Evolutionary conservation across 2,329 filamentous ascomycete species (phyloP), one percentile per base, ranked within the genome.

Genomic region (Berkeleyomyces basicola): DNA sequence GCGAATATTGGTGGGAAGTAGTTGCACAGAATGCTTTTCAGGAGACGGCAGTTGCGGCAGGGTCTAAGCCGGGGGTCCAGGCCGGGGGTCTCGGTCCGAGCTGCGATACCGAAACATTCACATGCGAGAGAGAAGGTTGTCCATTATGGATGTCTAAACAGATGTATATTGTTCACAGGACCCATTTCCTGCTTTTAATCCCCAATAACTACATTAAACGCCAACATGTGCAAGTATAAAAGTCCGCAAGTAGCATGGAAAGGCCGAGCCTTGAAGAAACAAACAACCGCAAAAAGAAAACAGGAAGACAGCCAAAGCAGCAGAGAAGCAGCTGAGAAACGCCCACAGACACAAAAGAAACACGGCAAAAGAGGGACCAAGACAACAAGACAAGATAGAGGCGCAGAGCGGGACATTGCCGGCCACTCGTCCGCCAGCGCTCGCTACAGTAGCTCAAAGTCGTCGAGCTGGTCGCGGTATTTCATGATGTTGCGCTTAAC

Each of bases 401-500:
- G 10, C 55, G 14, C 7, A 57, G 23, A 51, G 36, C 46, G 23
- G 42, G 61, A 58, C 39, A 58, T 62, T 33, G 39, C 31, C 36
- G 14, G 49, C 61, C 33, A 31, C 16, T 16, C 14, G n/a, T 23
- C 31, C 14, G n/a, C 16, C 58, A 14, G 10, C 57, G 64, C 23
- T 9, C n/a, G 14, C 37, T 82, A 93, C 69, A 95, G 76, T 71
- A 96, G 76, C 76, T 97, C 92, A 71, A 95, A 97, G 75, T 97
- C 92, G 75, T 97, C 92, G 74, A 96, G 75, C 78, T 95, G 89
- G 74, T 96, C 90, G 69, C 90, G 84, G 72, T 96, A 97, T 75
- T 88, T 89, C 82, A 96, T 85, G 67, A 96, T 95, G 71, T 90
- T 93, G 71, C 87, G 82, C 86, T 95, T 96, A 73, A 97, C 91